phyloP scores from a whole-genome alignment of 306 rosid species.

The Sicyos baderoa region DNA sequence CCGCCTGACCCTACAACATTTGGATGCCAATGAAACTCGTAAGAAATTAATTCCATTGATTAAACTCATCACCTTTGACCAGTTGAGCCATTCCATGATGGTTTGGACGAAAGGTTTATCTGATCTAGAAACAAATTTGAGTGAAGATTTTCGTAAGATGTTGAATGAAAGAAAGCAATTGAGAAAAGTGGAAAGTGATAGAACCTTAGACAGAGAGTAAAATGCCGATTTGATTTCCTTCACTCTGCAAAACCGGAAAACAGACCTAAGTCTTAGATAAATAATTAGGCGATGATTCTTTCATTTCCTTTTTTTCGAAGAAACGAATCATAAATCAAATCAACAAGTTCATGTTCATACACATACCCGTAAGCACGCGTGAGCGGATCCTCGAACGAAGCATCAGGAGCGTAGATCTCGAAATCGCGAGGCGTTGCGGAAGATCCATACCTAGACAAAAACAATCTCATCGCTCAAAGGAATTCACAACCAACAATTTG shows the following conservation, averaged over 20 bases:
- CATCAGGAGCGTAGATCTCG: slow-evolving; percentile 55
- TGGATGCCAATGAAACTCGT: too few relatives aligned
- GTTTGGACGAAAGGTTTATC: not conserved
- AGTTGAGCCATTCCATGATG: too few relatives aligned
- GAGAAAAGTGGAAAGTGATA: not conserved
- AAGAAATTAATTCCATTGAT: too few relatives aligned
- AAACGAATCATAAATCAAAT: not conserved
- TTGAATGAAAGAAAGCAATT: not conserved
- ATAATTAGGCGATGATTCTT: not conserved
- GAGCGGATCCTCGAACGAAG: slow-evolving; percentile 83
- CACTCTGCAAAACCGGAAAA: slow-evolving; percentile 38
- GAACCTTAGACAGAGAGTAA: slow-evolving; percentile 2
- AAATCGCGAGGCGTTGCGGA: slow-evolving; percentile 58
- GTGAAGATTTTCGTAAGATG: not conserved
- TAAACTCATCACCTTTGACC: too few relatives aligned
- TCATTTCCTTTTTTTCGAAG: not conserved
- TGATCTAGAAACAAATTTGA: not conserved
- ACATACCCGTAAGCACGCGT: slow-evolving; percentile 64
- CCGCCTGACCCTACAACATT: too few relatives aligned
- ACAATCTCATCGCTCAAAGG: slow-evolving; percentile 10
- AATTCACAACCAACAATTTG: not conserved
- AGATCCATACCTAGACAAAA: slow-evolving; percentile 46
- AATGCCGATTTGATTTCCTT: slow-evolving; percentile 22
- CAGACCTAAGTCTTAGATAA: not conserved
- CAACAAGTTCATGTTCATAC: slow-evolving; percentile 8